Base-by-base conservation (phyloP, 1,284 basidiomycete species). In the Cutaneotrichosporon arboriforme region DNA sequence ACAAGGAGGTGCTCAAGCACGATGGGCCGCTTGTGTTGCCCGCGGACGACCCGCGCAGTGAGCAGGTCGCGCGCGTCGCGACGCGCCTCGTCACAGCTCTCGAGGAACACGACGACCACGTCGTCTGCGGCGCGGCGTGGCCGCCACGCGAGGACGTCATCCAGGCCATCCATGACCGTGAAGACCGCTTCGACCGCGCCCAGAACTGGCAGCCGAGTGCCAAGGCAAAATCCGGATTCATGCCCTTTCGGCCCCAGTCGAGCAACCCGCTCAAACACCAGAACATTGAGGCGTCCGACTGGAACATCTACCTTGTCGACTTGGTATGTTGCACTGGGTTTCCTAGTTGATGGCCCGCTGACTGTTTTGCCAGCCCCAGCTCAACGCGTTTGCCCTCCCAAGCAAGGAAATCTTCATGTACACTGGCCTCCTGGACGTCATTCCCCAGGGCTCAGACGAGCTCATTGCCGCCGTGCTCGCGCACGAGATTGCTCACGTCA, bases 321-420 rank as follows among this genome's bases (percentile, higher is more conserved):
- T 49, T 69, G 59, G 77, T 77, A n/a, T n/a, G n/a, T n/a, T n/a
- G n/a, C n/a, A n/a, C n/a, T n/a, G 52, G 59, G 76, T 66, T 22
- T 36, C 34, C 22, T n/a, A 36, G 43, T 20, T 17, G 15, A 13
- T 39, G 9, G 7, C 13, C 12, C 20, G 18, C 63, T 61, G 38
- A 62, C 37, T 12, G n/a, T n/a, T n/a, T n/a, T n/a, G 15, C 10
- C 40, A 75, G 74, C 76, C 77, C 1, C 70, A 75, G 46, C 34
- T 59, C 57, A 79, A 81, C 58, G 78, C 78, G 3, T 79, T 79
- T 56, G 79, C 78, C 1, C 64, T 79, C 2, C 78, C 78, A 3
- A 77, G 77, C 31, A 77, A 77, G 57, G 77, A 80, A 52, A 69
- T 80, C 31, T 78, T 80, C 51, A 73, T 79, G 33, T 79, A 79